A percentile compares a stretch with the other conserved stretches of the same genome.
phyloP scores from a whole-genome alignment of 352 stramenopile species.

The Pythium folliculosum region DNA sequence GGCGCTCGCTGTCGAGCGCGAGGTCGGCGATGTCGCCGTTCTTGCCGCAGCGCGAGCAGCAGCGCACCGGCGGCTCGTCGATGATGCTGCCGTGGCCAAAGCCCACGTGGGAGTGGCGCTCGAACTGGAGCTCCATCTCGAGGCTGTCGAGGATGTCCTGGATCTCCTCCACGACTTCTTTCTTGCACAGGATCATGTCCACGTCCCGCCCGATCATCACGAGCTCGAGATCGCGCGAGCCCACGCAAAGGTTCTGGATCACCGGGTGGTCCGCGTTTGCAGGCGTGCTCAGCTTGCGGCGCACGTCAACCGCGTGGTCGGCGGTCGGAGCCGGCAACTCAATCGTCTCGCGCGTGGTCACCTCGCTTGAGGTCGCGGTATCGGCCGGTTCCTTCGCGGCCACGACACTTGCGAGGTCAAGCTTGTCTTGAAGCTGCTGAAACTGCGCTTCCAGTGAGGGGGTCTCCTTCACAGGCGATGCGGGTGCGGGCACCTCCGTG shows the following conservation, averaged over 20 bases:
- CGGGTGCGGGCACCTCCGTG: neutral
- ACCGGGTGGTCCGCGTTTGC: constrained; percentile 48
- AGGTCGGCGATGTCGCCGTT: constrained; percentile 58
- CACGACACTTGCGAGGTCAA: neutral
- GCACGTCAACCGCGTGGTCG: neutral
- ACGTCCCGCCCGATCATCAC: constrained; percentile 56
- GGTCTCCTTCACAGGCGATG: neutral
- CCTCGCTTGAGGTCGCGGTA: neutral
- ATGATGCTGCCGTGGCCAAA: constrained; percentile 34
- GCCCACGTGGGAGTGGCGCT: constrained; percentile 68
- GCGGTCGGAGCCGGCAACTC: neutral
- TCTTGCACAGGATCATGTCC: constrained; percentile 63
- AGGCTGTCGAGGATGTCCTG: constrained; percentile 76
- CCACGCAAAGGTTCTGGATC: constrained; percentile 52
- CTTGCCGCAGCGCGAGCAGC: constrained; percentile 61
- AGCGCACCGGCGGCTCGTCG: constrained; percentile 30
- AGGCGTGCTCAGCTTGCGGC: constrained; percentile 3
- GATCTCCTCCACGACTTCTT: constrained; percentile 77
- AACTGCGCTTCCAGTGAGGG: too few relatives aligned
- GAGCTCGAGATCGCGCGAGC: constrained; percentile 48
- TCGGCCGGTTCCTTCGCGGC: neutral
- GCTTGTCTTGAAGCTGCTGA: neutral
- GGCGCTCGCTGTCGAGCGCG: constrained; percentile 40
- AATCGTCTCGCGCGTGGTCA: neutral
- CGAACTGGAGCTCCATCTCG: constrained; percentile 80